Evolutionary conservation across 371 early-diverging fungal genomes (phyloP), one percentile per base, ranked within the genome.

Genomic region (Mucor plumbeus): DNA sequence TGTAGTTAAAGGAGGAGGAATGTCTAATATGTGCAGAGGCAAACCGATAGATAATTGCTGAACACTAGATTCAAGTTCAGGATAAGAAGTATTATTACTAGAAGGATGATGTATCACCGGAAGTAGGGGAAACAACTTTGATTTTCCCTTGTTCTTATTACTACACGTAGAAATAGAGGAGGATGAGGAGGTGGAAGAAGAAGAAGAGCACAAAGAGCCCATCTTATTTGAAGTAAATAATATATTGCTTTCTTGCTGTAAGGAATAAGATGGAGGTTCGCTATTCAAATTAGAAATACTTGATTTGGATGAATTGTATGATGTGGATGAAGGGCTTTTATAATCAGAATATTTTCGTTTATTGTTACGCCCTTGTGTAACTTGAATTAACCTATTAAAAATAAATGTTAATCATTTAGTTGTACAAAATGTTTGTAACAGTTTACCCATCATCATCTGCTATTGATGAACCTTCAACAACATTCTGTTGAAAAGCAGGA

Each of bases 401-500:
- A 10, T 26, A 26, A 13, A 53, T 53, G 21, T 53, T 21, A 31
- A 53, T 53, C 53, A 53, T 13, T 31, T 19, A 63, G 50, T 53
- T 19, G 48, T 39, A 50, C 26, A 17, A 36, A n/a, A 33, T n/a
- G 56, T 54, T 54, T 33, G 17, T 56, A 15, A 9, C 36, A n/a
- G 7, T 36, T 56, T 56, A 56, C 56, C 56, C 56, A 56, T 56
- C 36, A 36, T 56, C 56, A 56, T 56, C 36, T 56, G 56, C 7
- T 56, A 14, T 9, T n/a, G 56, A 36, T 17, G 35, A 34, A n/a
- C 34, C 56, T 17, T 56, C 17, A 35, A 36, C 26, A 33, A 17
- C 0, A 33, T n/a, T 6, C 17, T 36, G 35, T 14, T 56, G 56
- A 35, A 17, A 41, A 40, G 53, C 70, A 40, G 82, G 80, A 61